Conservation (phyloP, 1,284 basidiomycete species). For the Gomphus bonarii region DNA sequence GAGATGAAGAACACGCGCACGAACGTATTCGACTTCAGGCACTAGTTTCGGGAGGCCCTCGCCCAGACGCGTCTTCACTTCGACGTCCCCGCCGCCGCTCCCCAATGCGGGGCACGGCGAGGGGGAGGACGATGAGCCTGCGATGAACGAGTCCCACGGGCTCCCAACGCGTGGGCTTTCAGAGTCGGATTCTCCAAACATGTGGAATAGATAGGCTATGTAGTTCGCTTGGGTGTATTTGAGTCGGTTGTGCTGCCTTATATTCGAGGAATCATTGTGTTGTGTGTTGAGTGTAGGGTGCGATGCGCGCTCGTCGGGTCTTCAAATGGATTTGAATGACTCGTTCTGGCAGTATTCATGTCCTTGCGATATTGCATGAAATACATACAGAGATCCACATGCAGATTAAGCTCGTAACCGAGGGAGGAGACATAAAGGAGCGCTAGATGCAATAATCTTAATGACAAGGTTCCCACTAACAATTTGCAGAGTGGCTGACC, state of each 20-base stretch:
- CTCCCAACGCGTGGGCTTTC: conserved; percentile 68
- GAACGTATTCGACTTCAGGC: conserved; percentile 62
- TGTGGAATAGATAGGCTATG: conserved; percentile 20
- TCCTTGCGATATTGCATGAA: too few relatives aligned
- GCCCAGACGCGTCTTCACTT: conserved; percentile 15
- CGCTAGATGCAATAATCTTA: too few relatives aligned
- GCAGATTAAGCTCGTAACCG: too few relatives aligned
- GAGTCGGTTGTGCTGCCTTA: conserved; percentile 18
- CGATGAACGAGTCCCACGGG: conserved; percentile 68
- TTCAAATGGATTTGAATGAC: too few relatives aligned
- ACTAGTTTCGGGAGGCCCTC: conserved; percentile 46
- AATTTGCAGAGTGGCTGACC: too few relatives aligned
- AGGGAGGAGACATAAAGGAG: too few relatives aligned
- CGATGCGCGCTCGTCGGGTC: not conserved
- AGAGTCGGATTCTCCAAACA: conserved; percentile 73
- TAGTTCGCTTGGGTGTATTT: conserved; percentile 9
- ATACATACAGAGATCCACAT: too few relatives aligned
- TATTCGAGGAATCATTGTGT: conserved; percentile 57
- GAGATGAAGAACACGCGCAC: not conserved
- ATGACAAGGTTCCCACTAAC: too few relatives aligned
- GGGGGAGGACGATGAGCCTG: conserved; percentile 31
- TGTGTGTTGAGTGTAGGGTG: not conserved
- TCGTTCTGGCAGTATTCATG: too few relatives aligned
- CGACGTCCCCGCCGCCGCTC: conserved; percentile 8
- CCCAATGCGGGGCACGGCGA: conserved; percentile 23